These are phyloP conservation scores for Lanmaoa rubissima DNA, from an alignment of 768 basidiomycete genomes.

Conservation along the genomic window DNA sequence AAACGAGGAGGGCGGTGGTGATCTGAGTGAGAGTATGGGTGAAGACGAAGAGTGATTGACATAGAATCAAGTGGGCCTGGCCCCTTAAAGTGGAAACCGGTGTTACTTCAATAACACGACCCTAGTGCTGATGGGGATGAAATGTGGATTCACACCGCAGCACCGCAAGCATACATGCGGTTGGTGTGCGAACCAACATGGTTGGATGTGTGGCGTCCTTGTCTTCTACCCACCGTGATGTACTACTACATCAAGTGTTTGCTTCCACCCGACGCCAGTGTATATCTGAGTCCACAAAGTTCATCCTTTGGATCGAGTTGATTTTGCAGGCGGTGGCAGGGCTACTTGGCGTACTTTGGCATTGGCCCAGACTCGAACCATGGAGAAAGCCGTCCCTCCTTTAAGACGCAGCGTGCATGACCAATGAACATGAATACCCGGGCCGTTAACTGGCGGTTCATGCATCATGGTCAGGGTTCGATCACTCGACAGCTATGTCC, in stretches of 20 bases:
- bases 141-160: background rate
- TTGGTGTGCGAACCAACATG: background rate
- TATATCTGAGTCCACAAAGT: background rate
- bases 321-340: background rate
- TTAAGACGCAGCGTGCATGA: background rate
- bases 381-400: background rate
- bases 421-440: background rate
- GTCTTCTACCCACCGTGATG: background rate
- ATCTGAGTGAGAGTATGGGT: conserved; percentile 17
- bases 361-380: background rate
- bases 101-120: background rate
- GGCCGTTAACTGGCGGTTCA: no score
- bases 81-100: background rate
- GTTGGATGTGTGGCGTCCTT: background rate
- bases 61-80: background rate
- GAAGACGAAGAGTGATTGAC: conserved; percentile 20
- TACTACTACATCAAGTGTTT: background rate
- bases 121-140: background rate
- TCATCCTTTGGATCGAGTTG: background rate
- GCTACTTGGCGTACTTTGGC: background rate
- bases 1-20: conserved; percentile 21
- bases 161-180: background rate
- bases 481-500: background rate
- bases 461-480: background rate
- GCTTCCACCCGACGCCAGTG: background rate